Percentiles rank a stretch among this genome's conserved stretches.
Evolutionary conservation across 257 asterid species (phyloP).

Genomic region (Cinchona pubescens): DNA sequence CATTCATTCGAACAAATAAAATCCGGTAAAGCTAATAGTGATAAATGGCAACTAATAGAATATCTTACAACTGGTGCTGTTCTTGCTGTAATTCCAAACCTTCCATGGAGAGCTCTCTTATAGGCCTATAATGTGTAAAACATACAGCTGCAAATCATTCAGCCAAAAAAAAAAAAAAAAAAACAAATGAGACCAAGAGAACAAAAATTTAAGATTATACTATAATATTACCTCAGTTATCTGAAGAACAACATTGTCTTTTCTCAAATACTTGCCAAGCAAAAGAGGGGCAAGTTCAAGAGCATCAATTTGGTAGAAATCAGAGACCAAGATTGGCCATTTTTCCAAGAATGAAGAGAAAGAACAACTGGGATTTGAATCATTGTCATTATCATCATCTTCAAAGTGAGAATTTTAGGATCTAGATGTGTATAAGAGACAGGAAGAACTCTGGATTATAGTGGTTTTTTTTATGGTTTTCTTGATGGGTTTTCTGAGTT

Average conservation of each 20-base stretch:
- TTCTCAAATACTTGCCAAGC: constrained; percentile 83
- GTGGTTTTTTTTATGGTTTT: constrained; percentile 18
- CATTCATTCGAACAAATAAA: not conserved
- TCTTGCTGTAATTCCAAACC: constrained; percentile 87
- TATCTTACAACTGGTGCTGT: constrained; percentile 89
- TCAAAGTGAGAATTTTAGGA: constrained; percentile 19
- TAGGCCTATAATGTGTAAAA: no score
- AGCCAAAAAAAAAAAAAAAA: not conserved
- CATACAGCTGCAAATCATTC: constrained; percentile 1
- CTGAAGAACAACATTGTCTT: constrained; percentile 78
- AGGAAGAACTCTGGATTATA: no score
- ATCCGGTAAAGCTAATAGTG: constrained; percentile 2
- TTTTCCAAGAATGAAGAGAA: constrained; percentile 29
- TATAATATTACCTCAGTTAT: constrained; percentile 87
- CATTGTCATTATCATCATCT: constrained; percentile 2
- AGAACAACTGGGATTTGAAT: constrained; percentile 22
- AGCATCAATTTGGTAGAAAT: constrained; percentile 85
- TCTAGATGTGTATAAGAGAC: no score
- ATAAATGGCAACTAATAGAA: constrained; percentile 1
- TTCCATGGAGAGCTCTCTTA: constrained; percentile 89
- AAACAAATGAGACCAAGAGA: not conserved
- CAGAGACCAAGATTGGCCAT: constrained; percentile 43
- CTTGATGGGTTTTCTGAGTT: constrained; percentile 25
- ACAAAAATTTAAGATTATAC: not conserved
- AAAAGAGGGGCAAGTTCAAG: constrained; percentile 95